A percentile compares a stretch with the other conserved stretches of the same genome.
phyloP scores from a whole-genome alignment of 2,329 filamentous ascomycete genomes.

The Penicillium sp. region DNA sequence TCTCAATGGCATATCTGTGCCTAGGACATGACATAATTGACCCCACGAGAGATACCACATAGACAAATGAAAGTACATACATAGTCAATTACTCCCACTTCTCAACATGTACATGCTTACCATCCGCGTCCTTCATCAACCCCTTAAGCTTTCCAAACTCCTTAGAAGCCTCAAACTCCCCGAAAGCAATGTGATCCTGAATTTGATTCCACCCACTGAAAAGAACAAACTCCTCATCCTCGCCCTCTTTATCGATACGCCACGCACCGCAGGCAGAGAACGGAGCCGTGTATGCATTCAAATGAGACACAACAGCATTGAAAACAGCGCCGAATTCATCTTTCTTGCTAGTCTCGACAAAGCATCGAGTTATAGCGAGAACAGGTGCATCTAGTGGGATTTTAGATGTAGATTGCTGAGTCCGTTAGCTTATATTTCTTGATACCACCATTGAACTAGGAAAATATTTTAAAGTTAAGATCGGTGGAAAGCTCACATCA shows the following conservation, averaged over 20 bases:
- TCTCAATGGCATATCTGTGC: neutral
- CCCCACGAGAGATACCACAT: neutral
- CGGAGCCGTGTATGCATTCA: conserved; percentile 31
- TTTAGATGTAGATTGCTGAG: conserved; percentile 4
- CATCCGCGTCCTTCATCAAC: conserved; percentile 27
- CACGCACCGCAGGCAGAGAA: conserved; percentile 39
- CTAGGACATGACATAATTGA: neutral
- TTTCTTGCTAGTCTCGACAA: conserved; percentile 25
- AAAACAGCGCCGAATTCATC: conserved; percentile 31
- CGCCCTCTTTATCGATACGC: conserved; percentile 40
- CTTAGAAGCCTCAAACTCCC: conserved; percentile 33
- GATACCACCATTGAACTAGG: neutral
- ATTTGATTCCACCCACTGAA: conserved; percentile 42
- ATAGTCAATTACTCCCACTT: conserved; percentile 14
- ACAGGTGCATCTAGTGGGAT: conserved; percentile 34
- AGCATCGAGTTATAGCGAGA: conserved; percentile 38
- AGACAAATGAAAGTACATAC: neutral
- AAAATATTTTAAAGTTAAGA: too few species aligned
- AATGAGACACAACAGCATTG: conserved; percentile 22
- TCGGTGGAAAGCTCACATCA: conserved; percentile 25
- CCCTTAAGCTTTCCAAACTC: conserved; percentile 27
- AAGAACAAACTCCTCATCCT: conserved; percentile 45
- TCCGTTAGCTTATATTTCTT: neutral
- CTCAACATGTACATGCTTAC: conserved; percentile 27
- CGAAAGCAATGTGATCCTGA: conserved; percentile 39